phyloP scores from a whole-genome alignment of 2,329 filamentous ascomycete genomes.

The Metarhizium guizhouense region DNA sequence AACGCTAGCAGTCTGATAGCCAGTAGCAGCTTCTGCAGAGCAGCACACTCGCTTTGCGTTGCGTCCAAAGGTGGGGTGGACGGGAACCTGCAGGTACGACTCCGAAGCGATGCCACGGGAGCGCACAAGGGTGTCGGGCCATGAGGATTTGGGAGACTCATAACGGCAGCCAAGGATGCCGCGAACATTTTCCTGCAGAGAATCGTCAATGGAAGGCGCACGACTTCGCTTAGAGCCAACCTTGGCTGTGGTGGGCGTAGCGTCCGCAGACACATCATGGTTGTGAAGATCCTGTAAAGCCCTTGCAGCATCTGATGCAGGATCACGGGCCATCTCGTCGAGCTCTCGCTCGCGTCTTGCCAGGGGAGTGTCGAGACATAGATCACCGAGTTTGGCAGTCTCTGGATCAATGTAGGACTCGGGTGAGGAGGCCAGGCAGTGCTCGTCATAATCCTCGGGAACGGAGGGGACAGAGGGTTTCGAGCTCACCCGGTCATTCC shows the following conservation, averaged over 20 bases:
- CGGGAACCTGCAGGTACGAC: conserved; percentile 26
- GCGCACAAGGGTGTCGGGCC: conserved; percentile 30
- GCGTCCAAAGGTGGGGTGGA: conserved; percentile 33
- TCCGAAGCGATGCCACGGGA: conserved; percentile 18
- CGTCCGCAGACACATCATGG: conserved; percentile 30
- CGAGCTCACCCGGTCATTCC: conserved; percentile 45
- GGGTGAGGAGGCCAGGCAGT: conserved; percentile 43
- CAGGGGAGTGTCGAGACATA: conserved; percentile 39
- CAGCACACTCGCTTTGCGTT: conserved; percentile 60
- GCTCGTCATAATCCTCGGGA: conserved; percentile 46
- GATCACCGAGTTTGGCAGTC: conserved; percentile 36
- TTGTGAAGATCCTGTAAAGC: conserved; percentile 53
- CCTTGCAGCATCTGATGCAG: conserved; percentile 45
- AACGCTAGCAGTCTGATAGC: conserved; percentile 35
- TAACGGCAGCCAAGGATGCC: conserved; percentile 42
- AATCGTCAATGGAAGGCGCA: conserved; percentile 46
- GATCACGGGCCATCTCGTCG: conserved; percentile 32
- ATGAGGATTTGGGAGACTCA: conserved; percentile 16
- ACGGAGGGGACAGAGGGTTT: conserved; percentile 47
- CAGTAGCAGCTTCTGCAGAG: conserved; percentile 45
- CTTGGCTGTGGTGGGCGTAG: conserved; percentile 25
- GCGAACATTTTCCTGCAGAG: conserved; percentile 60
- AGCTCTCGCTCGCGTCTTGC: conserved; percentile 36
- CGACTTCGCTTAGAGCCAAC: conserved; percentile 50
- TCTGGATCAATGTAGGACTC: conserved; percentile 47